Base-by-base conservation (phyloP, 306 rosid genomes). In the Coriaria nepalensis region DNA sequence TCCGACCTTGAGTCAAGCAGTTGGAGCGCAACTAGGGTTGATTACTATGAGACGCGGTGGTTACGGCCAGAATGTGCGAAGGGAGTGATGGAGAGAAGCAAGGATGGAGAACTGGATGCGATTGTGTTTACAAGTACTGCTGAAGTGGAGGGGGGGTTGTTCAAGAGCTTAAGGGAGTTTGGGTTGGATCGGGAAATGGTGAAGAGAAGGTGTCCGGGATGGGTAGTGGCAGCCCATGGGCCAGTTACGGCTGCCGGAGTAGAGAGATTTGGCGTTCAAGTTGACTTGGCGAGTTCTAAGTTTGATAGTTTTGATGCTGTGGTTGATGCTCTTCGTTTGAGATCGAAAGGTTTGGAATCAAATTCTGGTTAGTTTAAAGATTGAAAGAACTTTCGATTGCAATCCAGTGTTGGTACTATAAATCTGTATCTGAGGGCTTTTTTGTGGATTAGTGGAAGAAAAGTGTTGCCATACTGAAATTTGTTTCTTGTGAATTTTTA, bases 81-180 rank as follows among this genome's bases (percentile, higher is more conserved):
- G 64, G 64, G 48, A 61, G 57, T 86, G 40, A 82, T 64, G 65
- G 60, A 43, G 71, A 63, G 60, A 45, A 49, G 69, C 3, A 64
- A 60, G 62, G 61, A 61, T 32, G 72, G 73, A 9, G 52, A 49
- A 40, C 57, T 86, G 72, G 72, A 65, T 62, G 88, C 69, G n/a
- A 10, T 86, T 1, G 73, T 81, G 63, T 81, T 86, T 40, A 81
- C 95, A 5, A 81, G 93, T 65, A 86, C 65, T 8, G 86, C 88
- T 33, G 93, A 86, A 73, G 93, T 86, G 61, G 93, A 86, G 63
- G 95, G 93, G 63, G 95, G 93, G 8, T 13, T 86, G 64, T 61
- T 81, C 46, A 81, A 76, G 68, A 74, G 93, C 57, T 40, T 86
- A 61, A 63, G 44, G 49, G 73, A 63, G 52, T 43, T 78, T 38